Base-by-base conservation (phyloP, 2,329 filamentous ascomycete species). In the Trichophyton schoenleinii region DNA sequence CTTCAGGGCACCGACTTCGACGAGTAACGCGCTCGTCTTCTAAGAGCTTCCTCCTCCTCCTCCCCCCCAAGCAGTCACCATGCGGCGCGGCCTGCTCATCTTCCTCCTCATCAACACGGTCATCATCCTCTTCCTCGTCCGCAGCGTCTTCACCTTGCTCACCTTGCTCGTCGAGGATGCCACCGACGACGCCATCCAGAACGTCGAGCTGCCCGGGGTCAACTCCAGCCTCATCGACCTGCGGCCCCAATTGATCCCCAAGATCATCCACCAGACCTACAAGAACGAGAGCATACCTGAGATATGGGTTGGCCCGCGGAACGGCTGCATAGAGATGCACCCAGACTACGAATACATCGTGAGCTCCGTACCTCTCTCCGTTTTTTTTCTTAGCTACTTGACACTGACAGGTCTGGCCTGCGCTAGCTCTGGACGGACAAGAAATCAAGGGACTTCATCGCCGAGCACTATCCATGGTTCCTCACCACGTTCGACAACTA, bases 181-280 rank as follows among this genome's bases (percentile, higher is more conserved):
- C 64, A 78, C 81, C 18, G 79, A 80, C 64, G 85, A 88, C 74
- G 83, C 83, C 60, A 89, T 89, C 62, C 80, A 81, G 65, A 80
- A 80, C 65, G 79, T 82, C 59, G 86, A 89, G 67, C 79, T 89
- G 49, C 85, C 85, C 13, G 81, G 83, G 7, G 83, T 83, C 15
- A 84, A 85, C 68, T 83, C 83, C 3, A 81, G 80, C 64, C 68
- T 82, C 65, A 81, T 82, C 66, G 80, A 81, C 64, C 77, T 78
- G 57, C 76, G 77, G 55, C 79, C 80, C 8, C 83, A 84, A 66
- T 71, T 88, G 65, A 88, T 89, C 58, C 87, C 87, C 57, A 88
- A 87, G 74, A 89, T 89, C 69, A 87, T 89, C 61, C 87, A 89
- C 75, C 87, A 89, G 71, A 89, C 87, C 8, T 89, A 88, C 73